phyloP scores from a whole-genome alignment of 352 stramenopile genomes.

The Phytophthora lateralis region DNA sequence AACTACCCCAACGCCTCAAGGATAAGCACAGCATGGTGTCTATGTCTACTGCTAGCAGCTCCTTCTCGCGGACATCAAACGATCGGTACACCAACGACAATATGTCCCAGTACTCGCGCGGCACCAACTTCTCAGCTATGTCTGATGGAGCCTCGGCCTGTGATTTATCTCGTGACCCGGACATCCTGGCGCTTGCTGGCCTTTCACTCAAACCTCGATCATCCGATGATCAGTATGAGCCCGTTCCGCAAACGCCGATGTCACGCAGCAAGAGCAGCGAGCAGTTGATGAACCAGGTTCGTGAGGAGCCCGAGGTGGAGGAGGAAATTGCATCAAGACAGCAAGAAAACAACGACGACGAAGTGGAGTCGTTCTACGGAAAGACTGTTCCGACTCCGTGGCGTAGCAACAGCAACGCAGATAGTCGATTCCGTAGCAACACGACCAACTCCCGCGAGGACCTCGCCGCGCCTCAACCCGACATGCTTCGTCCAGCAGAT shows the following conservation, averaged over 20 bases:
- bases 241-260: conserved; percentile 6
- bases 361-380: conserved; percentile 12
- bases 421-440: conserved; percentile 26
- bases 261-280: conserved; percentile 20
- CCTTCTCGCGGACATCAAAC: conserved; percentile 46
- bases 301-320: conserved; percentile 22
- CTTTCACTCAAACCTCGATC: conserved; percentile 43
- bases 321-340: not conserved
- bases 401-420: conserved; percentile 17
- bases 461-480: conserved; percentile 8
- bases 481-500: conserved; percentile 31
- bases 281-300: conserved; percentile 19
- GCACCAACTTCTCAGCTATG: conserved; percentile 50
- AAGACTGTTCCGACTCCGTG: conserved; percentile 16
- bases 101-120: conserved; percentile 37
- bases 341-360: conserved; percentile 3
- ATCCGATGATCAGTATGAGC: conserved; percentile 33
- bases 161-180: conserved; percentile 52
- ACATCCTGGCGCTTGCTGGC: conserved; percentile 62
- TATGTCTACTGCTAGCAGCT: conserved; percentile 66
- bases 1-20: conserved; percentile 35
- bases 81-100: conserved; percentile 41
- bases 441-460: conserved; percentile 22
- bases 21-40: conserved; percentile 53
- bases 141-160: conserved; percentile 45